Evolutionary conservation across 2,329 filamentous ascomycete species (phyloP).

Genomic region (Simplicillium aogashimaense): DNA sequence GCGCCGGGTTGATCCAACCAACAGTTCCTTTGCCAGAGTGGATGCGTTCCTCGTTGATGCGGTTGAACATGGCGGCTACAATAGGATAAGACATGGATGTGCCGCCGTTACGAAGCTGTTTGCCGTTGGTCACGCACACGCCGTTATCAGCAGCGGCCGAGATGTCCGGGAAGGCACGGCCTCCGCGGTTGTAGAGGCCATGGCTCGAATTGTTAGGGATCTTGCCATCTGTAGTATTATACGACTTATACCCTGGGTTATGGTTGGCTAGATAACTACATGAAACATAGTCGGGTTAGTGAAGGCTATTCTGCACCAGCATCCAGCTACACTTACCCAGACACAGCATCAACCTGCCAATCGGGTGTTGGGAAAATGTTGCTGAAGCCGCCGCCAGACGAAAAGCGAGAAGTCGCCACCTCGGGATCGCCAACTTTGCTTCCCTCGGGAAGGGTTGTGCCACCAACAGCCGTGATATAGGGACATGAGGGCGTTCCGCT

Average conservation of each 20-base stretch:
- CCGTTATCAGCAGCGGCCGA: constrained; percentile 33
- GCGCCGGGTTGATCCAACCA: constrained; percentile 17
- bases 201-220: constrained; percentile 25
- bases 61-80: constrained; percentile 8
- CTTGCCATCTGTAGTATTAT: constrained; percentile 19
- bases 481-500: neutral
- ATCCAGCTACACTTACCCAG: neutral
- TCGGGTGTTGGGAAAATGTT: constrained; percentile 33
- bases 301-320: too few species aligned
- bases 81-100: constrained; percentile 9
- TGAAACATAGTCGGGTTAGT: too few species aligned
- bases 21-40: constrained; percentile 23
- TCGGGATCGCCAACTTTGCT: neutral
- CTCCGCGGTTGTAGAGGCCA: constrained; percentile 26
- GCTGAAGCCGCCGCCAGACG: constrained; percentile 34
- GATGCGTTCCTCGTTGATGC: constrained; percentile 9
- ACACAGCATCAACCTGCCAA: constrained; percentile 32
- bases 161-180: constrained; percentile 28
- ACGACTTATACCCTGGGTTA: constrained; percentile 23
- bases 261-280: constrained; percentile 24
- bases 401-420: neutral
- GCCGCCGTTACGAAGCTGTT: constrained; percentile 10
- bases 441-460: neutral
- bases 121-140: constrained; percentile 20
- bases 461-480: neutral